Evolutionary conservation across 2,329 filamentous ascomycete genomes (phyloP).

Genomic region (Penicillium sp.): DNA sequence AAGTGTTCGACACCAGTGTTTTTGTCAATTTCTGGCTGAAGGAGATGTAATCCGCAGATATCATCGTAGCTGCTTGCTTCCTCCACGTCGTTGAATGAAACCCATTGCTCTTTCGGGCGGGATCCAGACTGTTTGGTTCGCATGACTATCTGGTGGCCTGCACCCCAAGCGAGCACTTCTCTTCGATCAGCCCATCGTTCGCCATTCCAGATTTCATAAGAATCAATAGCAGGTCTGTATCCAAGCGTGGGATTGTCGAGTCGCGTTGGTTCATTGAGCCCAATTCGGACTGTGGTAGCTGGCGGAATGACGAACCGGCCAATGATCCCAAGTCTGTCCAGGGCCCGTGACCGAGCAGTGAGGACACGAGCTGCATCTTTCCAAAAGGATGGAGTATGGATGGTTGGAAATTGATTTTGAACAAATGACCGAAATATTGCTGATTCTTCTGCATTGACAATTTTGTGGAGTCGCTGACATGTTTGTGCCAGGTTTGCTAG

Average conservation of each 20-base stretch:
- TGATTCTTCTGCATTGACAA: conserved; percentile 51
- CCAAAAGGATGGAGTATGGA: conserved; percentile 45
- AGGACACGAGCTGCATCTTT: conserved; percentile 54
- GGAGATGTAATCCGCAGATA: conserved; percentile 57
- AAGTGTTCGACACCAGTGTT: conserved; percentile 44
- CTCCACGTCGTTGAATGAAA: conserved; percentile 53
- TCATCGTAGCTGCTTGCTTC: conserved; percentile 58
- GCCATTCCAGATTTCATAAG: conserved; percentile 54
- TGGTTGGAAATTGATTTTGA: conserved; percentile 49
- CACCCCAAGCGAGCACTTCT: conserved; percentile 61
- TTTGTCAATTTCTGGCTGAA: conserved; percentile 46
- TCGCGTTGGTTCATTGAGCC: conserved; percentile 35
- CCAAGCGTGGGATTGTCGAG: conserved; percentile 54
- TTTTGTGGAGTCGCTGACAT: conserved; percentile 46
- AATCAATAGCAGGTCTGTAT: conserved; percentile 59
- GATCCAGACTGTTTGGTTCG: conserved; percentile 48
- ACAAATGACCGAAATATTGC: conserved; percentile 49
- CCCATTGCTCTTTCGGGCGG: conserved; percentile 44
- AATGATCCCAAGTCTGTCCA: conserved; percentile 57
- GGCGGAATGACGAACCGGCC: conserved; percentile 53
- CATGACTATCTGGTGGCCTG: conserved; percentile 57
- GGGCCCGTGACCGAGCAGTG: conserved; percentile 57
- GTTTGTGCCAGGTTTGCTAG: conserved; percentile 48
- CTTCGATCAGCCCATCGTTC: conserved; percentile 50
- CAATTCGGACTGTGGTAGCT: conserved; percentile 41